Base-by-base conservation (phyloP, 139 green algal species). In the Chlamydomonas sp. region DNA sequence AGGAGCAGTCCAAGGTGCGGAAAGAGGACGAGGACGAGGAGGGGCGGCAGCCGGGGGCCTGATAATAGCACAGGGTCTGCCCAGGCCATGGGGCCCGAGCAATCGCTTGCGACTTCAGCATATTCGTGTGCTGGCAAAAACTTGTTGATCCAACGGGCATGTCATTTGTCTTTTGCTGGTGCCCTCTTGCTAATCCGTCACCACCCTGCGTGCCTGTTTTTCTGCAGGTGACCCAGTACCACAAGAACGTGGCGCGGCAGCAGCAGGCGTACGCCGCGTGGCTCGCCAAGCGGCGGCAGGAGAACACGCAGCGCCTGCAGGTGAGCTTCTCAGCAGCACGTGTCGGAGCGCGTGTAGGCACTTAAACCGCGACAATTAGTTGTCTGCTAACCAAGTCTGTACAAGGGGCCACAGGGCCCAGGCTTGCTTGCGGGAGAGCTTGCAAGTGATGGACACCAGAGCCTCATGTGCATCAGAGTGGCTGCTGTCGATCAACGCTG, bases 281-380 rank as follows among this genome's bases (percentile, higher is more conserved):
- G 96, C 90, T 98, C 91, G 93, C 96, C 83, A 96, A 97, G 91
- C 90, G 96, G 77, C 91, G 93, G 74, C 89, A 97, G 88, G 98
- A 99, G 90, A 99, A 99, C 89, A 5, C 63, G 62, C 83, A 75
- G 83, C 83, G 72, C 58, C 15, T 64, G 77, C 64, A 16, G 31
- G 77, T 74, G 68, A 17, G 14, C 68, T 74, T 74, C 68, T 74
- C 16, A 49, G 31, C 31, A 49, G 31, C 31, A 49, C 31, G 31
- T 49, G 31, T 49, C 31, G 31, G 31, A 49, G 31, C 31, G 31
- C 31, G 31, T 49, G 31, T 49, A 49, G 31, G 31, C 31, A 49
- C 31, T 49, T 49, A 49, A 49, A 49, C 31, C 31, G 31, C 31
- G 31, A 49, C 31, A 49, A 49, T 49, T 49, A 49, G 31, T 49